Conservation (phyloP, 208 protist genomes). For the Crithidia mellificae region DNA sequence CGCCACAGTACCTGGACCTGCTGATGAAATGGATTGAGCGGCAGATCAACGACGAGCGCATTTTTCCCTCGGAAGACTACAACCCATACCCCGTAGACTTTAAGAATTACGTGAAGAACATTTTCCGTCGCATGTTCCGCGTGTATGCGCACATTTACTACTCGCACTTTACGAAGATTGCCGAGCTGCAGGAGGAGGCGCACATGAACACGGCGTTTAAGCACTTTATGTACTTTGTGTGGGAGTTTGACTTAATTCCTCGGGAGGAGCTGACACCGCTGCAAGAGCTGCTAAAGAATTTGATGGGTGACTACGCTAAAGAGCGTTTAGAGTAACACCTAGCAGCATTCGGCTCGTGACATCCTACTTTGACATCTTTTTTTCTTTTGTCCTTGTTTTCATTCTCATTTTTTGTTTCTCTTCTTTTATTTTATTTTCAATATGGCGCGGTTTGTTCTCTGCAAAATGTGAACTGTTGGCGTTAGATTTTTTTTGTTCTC, state of each 20-base stretch:
- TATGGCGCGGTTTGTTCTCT: no score
- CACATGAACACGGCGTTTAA: conserved; percentile 98
- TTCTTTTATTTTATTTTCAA: neutral
- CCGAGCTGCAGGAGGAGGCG: conserved; percentile 94
- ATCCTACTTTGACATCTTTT: neutral
- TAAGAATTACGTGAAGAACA: conserved; percentile 90
- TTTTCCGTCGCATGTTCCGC: conserved; percentile 98
- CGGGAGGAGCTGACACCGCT: conserved; percentile 81
- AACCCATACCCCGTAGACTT: conserved; percentile 91
- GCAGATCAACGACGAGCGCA: conserved; percentile 95
- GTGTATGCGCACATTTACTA: conserved; percentile 99
- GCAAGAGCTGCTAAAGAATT: conserved; percentile 77
- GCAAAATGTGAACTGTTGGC: no score
- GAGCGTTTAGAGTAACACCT: conserved; percentile 53
- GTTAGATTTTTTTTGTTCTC: no score
- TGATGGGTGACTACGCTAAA: conserved; percentile 82
- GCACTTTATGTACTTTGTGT: conserved; percentile 92
- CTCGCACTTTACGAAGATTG: conserved; percentile 96
- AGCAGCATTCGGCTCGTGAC: neutral
- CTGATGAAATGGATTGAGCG: conserved; percentile 98
- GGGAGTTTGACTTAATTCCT: conserved; percentile 88
- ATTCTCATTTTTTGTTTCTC: neutral
- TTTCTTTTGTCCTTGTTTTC: neutral
- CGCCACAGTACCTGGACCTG: conserved; percentile 97
- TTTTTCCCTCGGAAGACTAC: conserved; percentile 95